Percentiles rank a stretch among this genome's conserved stretches.
Evolutionary conservation across 2,329 filamentous ascomycete genomes (phyloP).

Genomic region (Botrytis paeoniae): DNA sequence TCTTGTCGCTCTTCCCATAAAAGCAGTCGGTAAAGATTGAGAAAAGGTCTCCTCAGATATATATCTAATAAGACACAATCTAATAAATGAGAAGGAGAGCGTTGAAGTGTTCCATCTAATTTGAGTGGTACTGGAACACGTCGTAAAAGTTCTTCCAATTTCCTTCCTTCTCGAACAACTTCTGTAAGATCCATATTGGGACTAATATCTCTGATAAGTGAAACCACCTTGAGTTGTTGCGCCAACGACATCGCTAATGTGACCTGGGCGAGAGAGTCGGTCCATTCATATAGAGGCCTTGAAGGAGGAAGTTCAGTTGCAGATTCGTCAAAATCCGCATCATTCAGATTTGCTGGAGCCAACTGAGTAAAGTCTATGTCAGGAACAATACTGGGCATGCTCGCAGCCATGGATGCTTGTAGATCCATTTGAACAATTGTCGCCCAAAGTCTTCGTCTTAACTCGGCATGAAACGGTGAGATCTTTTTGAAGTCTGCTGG

Average conservation of each 20-base stretch:
- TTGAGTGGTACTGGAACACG: background rate
- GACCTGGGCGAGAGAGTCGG: conserved; percentile 22
- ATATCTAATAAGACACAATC: conserved; percentile 21
- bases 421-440: conserved; percentile 52
- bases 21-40: conserved; percentile 20
- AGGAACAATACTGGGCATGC: conserved; percentile 48
- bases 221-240: conserved; percentile 19
- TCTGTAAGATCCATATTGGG: conserved; percentile 8
- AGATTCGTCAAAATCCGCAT: conserved; percentile 22
- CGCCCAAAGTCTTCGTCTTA: conserved; percentile 54
- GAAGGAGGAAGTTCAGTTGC: conserved; percentile 19
- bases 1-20: conserved; percentile 11
- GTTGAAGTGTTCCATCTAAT: conserved; percentile 11
- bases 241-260: conserved; percentile 17
- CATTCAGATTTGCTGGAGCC: conserved; percentile 46
- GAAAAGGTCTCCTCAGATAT: conserved; percentile 21
- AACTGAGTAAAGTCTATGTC: conserved; percentile 48
- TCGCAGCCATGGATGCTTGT: conserved; percentile 49
- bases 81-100: conserved; percentile 8
- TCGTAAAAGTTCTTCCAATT: conserved; percentile 7
- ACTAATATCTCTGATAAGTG: conserved; percentile 13
- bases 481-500: conserved; percentile 49
- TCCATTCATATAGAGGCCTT: conserved; percentile 21
- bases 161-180: conserved; percentile 13
- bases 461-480: conserved; percentile 48